A percentile compares a stretch with the other conserved stretches of the same genome.
Evolutionary conservation across 371 early-diverging fungal genomes (phyloP).

Genomic region (Enterospora canceri): DNA sequence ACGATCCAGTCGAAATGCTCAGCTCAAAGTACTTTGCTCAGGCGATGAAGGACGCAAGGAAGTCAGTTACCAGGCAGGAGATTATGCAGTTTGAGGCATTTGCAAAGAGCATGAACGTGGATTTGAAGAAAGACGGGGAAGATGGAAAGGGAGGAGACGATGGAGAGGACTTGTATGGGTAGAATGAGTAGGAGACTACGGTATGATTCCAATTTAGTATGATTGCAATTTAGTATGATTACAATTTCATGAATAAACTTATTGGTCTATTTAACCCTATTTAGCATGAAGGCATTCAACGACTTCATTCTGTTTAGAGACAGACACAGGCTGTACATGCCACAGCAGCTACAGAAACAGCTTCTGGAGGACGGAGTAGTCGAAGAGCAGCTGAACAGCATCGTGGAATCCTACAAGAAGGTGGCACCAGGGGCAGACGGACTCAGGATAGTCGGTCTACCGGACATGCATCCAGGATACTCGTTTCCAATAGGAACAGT

Average conservation of each 20-base stretch:
- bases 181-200: no score
- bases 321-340: neutral
- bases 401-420: neutral
- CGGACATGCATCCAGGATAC: constrained; percentile 56
- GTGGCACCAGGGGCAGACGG: no score
- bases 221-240: no score
- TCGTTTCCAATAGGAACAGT: constrained; percentile 55
- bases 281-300: neutral
- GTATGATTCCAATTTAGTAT: no score
- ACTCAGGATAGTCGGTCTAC: constrained; percentile 39
- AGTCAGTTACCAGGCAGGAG: constrained; percentile 84
- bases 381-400: neutral
- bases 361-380: neutral
- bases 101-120: constrained; percentile 61
- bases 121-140: constrained; percentile 32
- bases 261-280: neutral
- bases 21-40: constrained; percentile 85
- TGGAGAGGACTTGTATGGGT: constrained; percentile 5
- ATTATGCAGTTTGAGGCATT: constrained; percentile 95
- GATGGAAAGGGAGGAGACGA: neutral
- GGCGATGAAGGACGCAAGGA: constrained; percentile 86
- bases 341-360: neutral
- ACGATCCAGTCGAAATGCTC: constrained; percentile 72
- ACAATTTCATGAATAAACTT: no score
- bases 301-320: neutral